Evolutionary conservation across 495 filamentous ascomycete species (phyloP), one percentile per base, ranked within the genome.

Genomic region (Penicillium riverlandense): DNA sequence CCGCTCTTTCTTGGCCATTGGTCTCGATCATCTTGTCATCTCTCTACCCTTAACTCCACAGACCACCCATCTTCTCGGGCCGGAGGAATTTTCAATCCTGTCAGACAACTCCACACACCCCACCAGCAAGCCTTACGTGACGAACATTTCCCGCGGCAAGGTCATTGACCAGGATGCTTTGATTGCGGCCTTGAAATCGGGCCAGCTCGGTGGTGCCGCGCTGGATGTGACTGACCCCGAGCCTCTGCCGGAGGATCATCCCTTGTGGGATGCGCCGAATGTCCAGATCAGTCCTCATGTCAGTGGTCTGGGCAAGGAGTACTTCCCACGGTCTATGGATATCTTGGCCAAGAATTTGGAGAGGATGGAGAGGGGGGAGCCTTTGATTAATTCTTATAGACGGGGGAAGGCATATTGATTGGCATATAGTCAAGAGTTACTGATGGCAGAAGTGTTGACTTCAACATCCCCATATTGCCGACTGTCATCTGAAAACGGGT

Each of bases 141-240:
- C 76, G 6, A 95, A 95, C 50, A 86, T 95, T 40, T 76, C 82
- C 0, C 74, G 89, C 0, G 89, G 89, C 0, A 69, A 70, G 11
- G 78, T 90, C 29, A 66, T 95, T 35, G 72, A 88, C 38, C 81
- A 86, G 37, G 73, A 78, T 11, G 85, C 79, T 4, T 55, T 95
- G 27, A 67, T 91, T 10, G 66, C 63, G 0, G 80, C 87, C 4
- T 38, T 71, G 11, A 50, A 61, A 14, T 48, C 48, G 1, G 67
- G 62, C 0, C 41, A 50, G 12, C 58, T 95, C 35, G 65, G 78
- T 37, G 88, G 87, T 16, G 89, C 88, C 0, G 86, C 86, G 32
- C 63, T 95, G 15, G 89, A 95, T 60, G 89, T 94, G 0, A 83
- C 86, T 8, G 85, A 91, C 43, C 89, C 88, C 0, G 89, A 95